Base-by-base conservation (phyloP, 2,329 filamentous ascomycete genomes). In the Orbilia blumenaviensis region DNA sequence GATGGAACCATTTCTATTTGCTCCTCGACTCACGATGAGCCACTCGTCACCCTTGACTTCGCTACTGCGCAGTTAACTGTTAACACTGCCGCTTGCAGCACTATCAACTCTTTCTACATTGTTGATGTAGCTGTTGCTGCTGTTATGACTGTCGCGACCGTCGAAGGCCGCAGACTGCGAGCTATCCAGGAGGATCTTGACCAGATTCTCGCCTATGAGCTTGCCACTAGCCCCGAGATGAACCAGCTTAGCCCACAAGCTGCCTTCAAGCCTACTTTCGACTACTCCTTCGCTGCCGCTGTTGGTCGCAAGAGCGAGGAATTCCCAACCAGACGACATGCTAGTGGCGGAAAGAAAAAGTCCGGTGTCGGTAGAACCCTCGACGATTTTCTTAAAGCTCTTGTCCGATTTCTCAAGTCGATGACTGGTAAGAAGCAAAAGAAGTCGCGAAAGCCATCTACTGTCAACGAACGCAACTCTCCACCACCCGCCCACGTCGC, bases 111-210 rank as follows among this genome's bases (percentile, higher is more conserved):
- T n/a, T 78, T 80, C 41, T 79, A 80, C 63, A 81, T 80, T 32
- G 76, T 81, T 50, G 80, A 81, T 52, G 79, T 80, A 3, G 79
- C 78, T n/a, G 80, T 80, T 16, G 79, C 78, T 2, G 79, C 80
- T 0, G 69, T 81, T 1, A 61, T 81, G 9, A 79, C 79, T 38
- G 78, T 81, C 25, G 80, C 79, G 9, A 78, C 78, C 1, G 78
- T 81, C 9, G 80, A 81, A 58, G 79, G 80, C 3, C 74, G 79
- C 23, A 68, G 79, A 8, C 61, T 77, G 3, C 66, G 79, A 27
- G 73, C 67, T 14, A 77, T 77, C 36, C 73, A 77, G 46, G 73
- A 77, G 36, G 73, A 77, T 48, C 66, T 77, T n/a, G 73, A 77
- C 18, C 73, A 72, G 52, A 77, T 77, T 14, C 60, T 66, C 23